phyloP scores from a whole-genome alignment of 441 rosid species.

The Oxalis stricta region DNA sequence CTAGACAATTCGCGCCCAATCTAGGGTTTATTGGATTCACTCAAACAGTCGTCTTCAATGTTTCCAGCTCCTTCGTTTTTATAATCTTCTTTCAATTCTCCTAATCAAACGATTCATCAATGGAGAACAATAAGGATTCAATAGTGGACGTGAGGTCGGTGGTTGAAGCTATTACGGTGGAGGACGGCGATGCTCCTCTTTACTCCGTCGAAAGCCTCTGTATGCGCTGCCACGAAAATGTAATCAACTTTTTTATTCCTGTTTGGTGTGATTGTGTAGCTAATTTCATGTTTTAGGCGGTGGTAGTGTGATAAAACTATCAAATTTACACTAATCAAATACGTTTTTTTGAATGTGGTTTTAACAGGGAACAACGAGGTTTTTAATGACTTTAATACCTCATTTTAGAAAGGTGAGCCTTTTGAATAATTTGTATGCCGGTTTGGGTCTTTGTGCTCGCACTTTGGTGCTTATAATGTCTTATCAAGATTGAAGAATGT shows the following conservation, averaged over 20 bases:
- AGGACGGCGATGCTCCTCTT: conserved; percentile 48
- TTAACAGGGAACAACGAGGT: conserved; percentile 56
- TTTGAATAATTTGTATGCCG: not conserved
- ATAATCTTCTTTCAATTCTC: no score
- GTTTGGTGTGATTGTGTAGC: not conserved
- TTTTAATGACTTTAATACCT: conserved; percentile 73
- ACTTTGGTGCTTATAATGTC: no score
- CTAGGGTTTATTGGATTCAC: not conserved
- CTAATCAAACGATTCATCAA: no score
- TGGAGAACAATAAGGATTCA: conserved; percentile 19
- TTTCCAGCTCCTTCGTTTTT: no score
- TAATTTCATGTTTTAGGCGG: not conserved
- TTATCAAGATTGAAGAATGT: not conserved
- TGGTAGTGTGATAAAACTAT: no score
- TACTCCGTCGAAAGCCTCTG: conserved; percentile 88
- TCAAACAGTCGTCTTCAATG: no score
- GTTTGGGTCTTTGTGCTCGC: not conserved
- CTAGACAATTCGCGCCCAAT: no score
- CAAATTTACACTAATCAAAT: no score
- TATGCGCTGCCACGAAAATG: conserved; percentile 84
- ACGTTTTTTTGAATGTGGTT: not conserved
- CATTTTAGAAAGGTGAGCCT: conserved; percentile 68
- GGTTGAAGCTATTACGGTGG: conserved; percentile 66
- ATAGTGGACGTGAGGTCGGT: conserved; percentile 59
- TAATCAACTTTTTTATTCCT: conserved; percentile 11